Conservation (phyloP, 257 asterid genomes). For the Solanum chaucha region DNA sequence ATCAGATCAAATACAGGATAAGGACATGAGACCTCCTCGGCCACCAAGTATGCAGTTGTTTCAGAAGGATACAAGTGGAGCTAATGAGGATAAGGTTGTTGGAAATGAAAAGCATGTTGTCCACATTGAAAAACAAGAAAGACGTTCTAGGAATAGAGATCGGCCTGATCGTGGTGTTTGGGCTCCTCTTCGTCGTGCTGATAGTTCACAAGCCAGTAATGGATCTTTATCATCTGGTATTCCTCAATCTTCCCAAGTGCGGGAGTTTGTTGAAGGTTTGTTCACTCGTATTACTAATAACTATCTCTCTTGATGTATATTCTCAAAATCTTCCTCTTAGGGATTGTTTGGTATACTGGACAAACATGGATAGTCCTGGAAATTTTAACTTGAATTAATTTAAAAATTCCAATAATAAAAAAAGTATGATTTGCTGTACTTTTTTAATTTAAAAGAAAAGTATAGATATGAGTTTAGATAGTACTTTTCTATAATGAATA, state of each 20-base stretch:
- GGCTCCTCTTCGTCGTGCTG: slow-evolving; percentile 70
- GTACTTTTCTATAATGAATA: background rate
- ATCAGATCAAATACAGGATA: slow-evolving; percentile 49
- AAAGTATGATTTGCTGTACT: background rate
- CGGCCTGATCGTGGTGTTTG: slow-evolving; percentile 93
- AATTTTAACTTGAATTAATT: background rate
- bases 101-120: slow-evolving; percentile 27
- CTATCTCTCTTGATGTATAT: background rate
- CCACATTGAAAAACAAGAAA: slow-evolving; percentile 47
- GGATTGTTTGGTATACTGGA: background rate
- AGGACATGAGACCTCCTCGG: slow-evolving; percentile 70
- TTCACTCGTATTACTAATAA: background rate
- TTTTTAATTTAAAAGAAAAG: background rate
- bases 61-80: slow-evolving; percentile 43
- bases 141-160: slow-evolving; percentile 59
- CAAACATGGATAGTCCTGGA: background rate
- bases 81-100: slow-evolving; percentile 41
- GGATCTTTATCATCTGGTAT: slow-evolving; percentile 50
- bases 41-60: slow-evolving; percentile 44
- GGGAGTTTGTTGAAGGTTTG: slow-evolving; percentile 58
- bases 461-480: background rate
- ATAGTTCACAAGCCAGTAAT: slow-evolving; percentile 58
- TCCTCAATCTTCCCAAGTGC: slow-evolving; percentile 41
- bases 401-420: background rate
- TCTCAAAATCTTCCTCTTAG: background rate